phyloP scores from a whole-genome alignment of 768 basidiomycete species.

The Lactarius sanguifluus region DNA sequence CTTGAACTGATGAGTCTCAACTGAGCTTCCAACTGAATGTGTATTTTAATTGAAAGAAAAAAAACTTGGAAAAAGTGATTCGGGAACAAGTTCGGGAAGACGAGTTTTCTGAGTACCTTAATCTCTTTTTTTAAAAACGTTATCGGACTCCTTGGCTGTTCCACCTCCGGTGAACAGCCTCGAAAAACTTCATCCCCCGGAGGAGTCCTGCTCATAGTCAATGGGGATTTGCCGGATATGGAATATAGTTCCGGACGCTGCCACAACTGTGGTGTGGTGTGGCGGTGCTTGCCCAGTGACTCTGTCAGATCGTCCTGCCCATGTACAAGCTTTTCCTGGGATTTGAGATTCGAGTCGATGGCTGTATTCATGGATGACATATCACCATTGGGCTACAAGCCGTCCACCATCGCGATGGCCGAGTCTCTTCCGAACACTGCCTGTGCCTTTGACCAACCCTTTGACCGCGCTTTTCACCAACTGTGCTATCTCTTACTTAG shows the following conservation, averaged over 20 bases:
- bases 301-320: not conserved
- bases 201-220: not conserved
- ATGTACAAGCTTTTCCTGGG: constrained; percentile 6
- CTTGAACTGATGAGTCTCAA: not conserved
- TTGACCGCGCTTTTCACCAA: constrained; percentile 15
- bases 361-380: constrained; percentile 3
- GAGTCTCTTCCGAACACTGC: constrained; percentile 19
- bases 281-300: constrained; percentile 2
- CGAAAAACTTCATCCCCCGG: constrained; percentile 19
- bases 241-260: constrained; percentile 12
- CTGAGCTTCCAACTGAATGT: not conserved
- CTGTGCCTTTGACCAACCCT: no score
- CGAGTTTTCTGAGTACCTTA: not conserved
- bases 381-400: constrained; percentile 1
- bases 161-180: constrained; percentile 23
- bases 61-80: not conserved
- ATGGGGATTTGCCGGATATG: constrained; percentile 3
- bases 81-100: not conserved
- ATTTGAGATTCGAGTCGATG: constrained; percentile 16
- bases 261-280: constrained; percentile 1
- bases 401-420: constrained; percentile 1
- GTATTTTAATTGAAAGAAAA: not conserved
- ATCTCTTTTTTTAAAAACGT: not conserved
- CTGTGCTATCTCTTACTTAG: constrained; percentile 10
- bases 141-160: constrained; percentile 7